Base-by-base conservation (phyloP, 768 basidiomycete genomes). In the Russula dissimulans region DNA sequence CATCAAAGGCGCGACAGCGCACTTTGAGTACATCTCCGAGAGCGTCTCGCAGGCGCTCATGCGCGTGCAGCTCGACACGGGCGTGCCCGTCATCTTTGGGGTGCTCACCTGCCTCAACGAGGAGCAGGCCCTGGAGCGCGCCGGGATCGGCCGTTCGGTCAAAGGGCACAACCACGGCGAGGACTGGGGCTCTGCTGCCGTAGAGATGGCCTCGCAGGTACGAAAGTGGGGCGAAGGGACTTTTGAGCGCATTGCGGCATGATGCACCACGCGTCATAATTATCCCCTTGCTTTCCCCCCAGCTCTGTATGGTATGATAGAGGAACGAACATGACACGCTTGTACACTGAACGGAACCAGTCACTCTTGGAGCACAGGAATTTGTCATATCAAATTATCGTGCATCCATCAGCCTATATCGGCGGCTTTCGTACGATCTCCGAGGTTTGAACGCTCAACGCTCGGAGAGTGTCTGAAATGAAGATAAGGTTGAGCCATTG, bases 1-100 rank as follows among this genome's bases (percentile, higher is more conserved):
- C 71, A 97, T 99, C 79, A 99, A 99, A 72, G 95, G 97, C 54
- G 79, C 84, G 1, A 98, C 97, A 17, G 97, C 97, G 93, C 97
- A 99, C 76, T 99, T 98, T 73, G 97, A 99, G 73, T 99, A 99
- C 79, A 99, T 98, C 72, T 90, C 83, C 73, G 93, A 97, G 68
- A 83, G 85, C 62, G 95, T 97, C 60, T 85, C 92, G 44, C 89
- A 97, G 67, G 94, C 86, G 46, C 78, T 99, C 65, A 99, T 98
- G 97, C 83, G 82, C 68, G 84, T 97, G 22, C 93, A 95, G 74
- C 77, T 97, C 67, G 95, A 98, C 73, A 86, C 89, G 1, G 93
- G 93, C 15, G 83, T 90, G 26, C 97, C 97, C 0, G 90, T 98
- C 68, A 87, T 99, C 66, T 98, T 98, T 72, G 97, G 97, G 44